phyloP scores from a whole-genome alignment of 2,329 filamentous ascomycete genomes.

The Phialophora macrospora region DNA sequence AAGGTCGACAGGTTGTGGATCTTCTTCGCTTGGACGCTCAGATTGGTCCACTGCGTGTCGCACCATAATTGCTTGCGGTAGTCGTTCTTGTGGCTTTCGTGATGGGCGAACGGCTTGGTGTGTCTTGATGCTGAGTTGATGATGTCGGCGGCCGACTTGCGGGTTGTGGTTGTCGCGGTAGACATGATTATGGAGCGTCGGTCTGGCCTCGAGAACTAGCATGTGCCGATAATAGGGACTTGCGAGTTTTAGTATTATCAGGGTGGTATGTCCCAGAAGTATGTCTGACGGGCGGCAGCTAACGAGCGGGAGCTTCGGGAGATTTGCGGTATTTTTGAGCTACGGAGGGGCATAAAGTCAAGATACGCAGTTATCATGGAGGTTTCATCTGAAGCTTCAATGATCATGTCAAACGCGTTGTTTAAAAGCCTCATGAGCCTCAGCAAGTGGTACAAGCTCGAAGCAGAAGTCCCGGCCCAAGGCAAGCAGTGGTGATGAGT shows the following conservation, averaged over 20 bases:
- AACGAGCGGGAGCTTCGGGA: constrained; percentile 6
- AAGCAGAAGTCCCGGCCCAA: background rate
- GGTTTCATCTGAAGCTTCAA: background rate
- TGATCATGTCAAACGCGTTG: background rate
- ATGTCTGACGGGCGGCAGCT: background rate
- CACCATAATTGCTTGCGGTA: constrained; percentile 34
- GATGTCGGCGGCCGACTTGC: constrained; percentile 32
- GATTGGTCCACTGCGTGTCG: constrained; percentile 38
- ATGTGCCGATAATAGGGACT: background rate
- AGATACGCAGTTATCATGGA: background rate
- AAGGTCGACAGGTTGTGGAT: constrained; percentile 27
- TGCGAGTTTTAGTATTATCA: background rate
- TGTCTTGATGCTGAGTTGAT: constrained; percentile 31
- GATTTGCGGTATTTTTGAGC: constrained; percentile 14
- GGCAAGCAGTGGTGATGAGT: background rate
- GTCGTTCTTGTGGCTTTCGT: constrained; percentile 24
- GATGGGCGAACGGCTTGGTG: constrained; percentile 5
- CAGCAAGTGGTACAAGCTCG: background rate
- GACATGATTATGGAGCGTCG: constrained; percentile 1
- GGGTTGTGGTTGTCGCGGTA: constrained; percentile 1
- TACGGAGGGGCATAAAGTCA: constrained; percentile 1
- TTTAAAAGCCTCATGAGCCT: background rate
- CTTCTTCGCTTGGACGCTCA: constrained; percentile 36
- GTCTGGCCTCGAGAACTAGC: background rate
- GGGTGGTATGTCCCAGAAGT: background rate